These are phyloP conservation scores for Colletotrichum destructivum DNA, from an alignment of 2,329 filamentous ascomycete species.

Conservation along the genomic window DNA sequence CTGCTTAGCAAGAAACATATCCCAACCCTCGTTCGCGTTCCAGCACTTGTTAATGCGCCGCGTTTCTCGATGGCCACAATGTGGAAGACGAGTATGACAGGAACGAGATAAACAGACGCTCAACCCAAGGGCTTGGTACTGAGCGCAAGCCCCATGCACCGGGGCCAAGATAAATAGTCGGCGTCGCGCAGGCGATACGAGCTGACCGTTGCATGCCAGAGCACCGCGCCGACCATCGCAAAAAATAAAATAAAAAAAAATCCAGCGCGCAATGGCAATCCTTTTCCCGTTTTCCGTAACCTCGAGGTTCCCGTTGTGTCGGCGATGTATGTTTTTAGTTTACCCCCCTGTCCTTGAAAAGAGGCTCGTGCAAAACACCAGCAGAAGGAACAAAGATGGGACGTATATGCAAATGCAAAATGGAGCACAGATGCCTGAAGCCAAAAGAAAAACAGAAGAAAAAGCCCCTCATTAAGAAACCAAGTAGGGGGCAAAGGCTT, in stretches of 20 bases:
- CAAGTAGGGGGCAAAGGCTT: too few relatives aligned
- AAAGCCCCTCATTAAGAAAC: too few relatives aligned
- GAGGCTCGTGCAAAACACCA: constrained; percentile 28
- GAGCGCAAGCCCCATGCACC: constrained; percentile 35
- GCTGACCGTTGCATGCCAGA: constrained; percentile 22
- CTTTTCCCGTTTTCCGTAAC: background rate
- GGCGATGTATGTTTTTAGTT: background rate
- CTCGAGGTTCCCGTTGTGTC: background rate
- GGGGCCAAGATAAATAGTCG: constrained; percentile 16
- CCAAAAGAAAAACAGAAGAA: background rate
- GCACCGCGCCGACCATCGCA: constrained; percentile 8
- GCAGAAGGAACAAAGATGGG: constrained; percentile 27
- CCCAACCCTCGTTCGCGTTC: constrained; percentile 17
- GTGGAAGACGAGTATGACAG: too few relatives aligned
- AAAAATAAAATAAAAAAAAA: background rate
- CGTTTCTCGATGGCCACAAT: too few relatives aligned
- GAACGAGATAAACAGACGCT: background rate
- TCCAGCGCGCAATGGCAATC: background rate
- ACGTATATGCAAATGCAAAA: constrained; percentile 35
- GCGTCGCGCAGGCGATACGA: constrained; percentile 16
- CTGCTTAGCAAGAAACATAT: constrained; percentile 39
- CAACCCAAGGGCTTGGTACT: constrained; percentile 21
- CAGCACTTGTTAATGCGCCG: too few relatives aligned
- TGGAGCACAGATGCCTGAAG: constrained; percentile 31
- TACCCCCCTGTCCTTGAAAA: background rate